Percentiles rank a stretch among this genome's conserved stretches.
Evolutionary conservation across 768 basidiomycete genomes (phyloP).

Genomic region (Floccularia luteovirens): DNA sequence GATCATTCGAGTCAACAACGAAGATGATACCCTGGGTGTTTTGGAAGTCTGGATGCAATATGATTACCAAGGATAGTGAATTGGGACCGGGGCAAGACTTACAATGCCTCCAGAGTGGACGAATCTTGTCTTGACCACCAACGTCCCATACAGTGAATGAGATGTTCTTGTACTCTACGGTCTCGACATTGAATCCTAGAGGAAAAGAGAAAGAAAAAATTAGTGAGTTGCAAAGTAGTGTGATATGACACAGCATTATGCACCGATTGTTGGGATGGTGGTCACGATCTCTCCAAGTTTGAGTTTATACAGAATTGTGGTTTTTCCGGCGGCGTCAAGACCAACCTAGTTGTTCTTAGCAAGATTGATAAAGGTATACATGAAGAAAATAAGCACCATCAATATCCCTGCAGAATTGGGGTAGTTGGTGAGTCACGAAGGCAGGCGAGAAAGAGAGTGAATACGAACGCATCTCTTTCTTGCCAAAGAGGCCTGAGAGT

Average conservation of each 20-base stretch:
- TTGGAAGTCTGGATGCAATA: slow-evolving; percentile 80
- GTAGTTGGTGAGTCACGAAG: slow-evolving; percentile 20
- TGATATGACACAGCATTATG: slow-evolving; percentile 18
- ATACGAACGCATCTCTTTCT: slow-evolving; percentile 99
- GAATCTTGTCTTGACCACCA: slow-evolving; percentile 99
- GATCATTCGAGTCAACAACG: slow-evolving; percentile 98
- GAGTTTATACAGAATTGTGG: slow-evolving; percentile 97
- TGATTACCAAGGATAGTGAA: slow-evolving; percentile 9
- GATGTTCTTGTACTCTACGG: slow-evolving; percentile 99
- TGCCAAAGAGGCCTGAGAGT: slow-evolving; percentile 85
- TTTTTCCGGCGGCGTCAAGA: slow-evolving; percentile 99
- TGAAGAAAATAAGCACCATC: slow-evolving; percentile 53
- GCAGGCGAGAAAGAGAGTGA: slow-evolving; percentile 17
- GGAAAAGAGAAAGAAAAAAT: slow-evolving; percentile 13
- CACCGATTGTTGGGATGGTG: slow-evolving; percentile 99
- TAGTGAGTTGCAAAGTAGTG: background rate
- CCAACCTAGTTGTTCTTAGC: slow-evolving; percentile 60
- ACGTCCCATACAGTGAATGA: slow-evolving; percentile 99
- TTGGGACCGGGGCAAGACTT: slow-evolving; percentile 27
- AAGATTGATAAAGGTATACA: slow-evolving; percentile 12
- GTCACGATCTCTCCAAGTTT: slow-evolving; percentile 99
- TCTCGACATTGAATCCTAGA: slow-evolving; percentile 98
- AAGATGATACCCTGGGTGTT: slow-evolving; percentile 99
- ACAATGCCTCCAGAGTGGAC: slow-evolving; percentile 99
- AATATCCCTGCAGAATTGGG: slow-evolving; percentile 71